phyloP scores from a whole-genome alignment of 176 grass and related monocot species.

The Alloteropsis semialata region DNA sequence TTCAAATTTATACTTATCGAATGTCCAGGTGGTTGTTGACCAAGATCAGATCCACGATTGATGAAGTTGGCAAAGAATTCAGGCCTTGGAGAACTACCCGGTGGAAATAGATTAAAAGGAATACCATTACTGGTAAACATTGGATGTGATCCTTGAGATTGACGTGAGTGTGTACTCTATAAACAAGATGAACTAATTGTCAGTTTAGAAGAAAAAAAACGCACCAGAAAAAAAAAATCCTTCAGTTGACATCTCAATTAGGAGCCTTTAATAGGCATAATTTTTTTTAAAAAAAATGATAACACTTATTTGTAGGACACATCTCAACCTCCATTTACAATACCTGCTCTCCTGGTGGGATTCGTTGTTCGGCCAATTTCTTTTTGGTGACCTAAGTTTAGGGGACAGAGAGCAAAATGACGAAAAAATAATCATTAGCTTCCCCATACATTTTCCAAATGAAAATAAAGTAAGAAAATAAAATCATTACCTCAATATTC shows the following conservation, averaged over 20 bases:
- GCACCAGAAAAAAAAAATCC: neutral
- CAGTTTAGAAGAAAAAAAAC: constrained; percentile 8
- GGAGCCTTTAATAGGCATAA: neutral
- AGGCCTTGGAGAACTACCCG: constrained; percentile 33
- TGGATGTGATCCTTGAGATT: constrained; percentile 33
- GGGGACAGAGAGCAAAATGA: neutral
- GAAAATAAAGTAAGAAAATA: neutral
- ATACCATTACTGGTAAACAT: constrained; percentile 31
- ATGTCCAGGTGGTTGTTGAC: constrained; percentile 40
- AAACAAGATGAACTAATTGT: constrained; percentile 17
- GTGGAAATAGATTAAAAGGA: constrained; percentile 50
- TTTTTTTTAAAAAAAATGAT: neutral
- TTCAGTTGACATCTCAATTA: constrained; percentile 7
- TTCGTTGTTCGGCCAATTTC: constrained; percentile 50
- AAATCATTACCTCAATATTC: constrained; percentile 73
- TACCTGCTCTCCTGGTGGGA: constrained; percentile 48
- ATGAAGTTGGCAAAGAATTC: constrained; percentile 54
- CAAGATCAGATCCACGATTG: constrained; percentile 32
- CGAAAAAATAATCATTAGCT: neutral
- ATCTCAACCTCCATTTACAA: neutral
- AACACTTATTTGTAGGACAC: neutral
- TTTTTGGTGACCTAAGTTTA: constrained; percentile 53
- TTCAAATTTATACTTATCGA: constrained; percentile 50
- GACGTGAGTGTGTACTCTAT: constrained; percentile 26
- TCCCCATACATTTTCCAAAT: neutral